Evolutionary conservation across 2,329 filamentous ascomycete genomes (phyloP).

Genomic region (Colletotrichum musicola): DNA sequence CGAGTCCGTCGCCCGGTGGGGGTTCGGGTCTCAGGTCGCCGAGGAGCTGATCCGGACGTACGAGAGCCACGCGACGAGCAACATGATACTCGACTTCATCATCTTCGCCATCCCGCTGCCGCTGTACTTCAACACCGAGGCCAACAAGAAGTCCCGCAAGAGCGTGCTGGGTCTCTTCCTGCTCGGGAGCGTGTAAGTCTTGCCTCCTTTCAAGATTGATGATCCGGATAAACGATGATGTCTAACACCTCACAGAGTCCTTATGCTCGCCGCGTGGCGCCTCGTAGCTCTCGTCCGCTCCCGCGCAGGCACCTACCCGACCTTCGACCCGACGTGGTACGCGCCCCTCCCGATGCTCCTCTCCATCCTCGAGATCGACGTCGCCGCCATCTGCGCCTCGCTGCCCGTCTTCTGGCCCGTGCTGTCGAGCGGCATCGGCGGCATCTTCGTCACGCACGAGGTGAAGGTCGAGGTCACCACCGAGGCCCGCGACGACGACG

Average conservation of each 20-base stretch:
- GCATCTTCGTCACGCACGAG: conserved; percentile 53
- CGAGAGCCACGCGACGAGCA: conserved; percentile 46
- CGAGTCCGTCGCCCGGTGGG: conserved; percentile 40
- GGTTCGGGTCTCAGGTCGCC: conserved; percentile 45
- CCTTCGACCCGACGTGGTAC: conserved; percentile 52
- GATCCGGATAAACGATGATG: neutral
- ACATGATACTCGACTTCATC: conserved; percentile 48
- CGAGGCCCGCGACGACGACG: conserved; percentile 26
- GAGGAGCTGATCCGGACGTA: conserved; percentile 45
- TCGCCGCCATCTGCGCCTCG: conserved; percentile 35
- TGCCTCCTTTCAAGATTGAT: neutral
- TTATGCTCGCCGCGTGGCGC: conserved; percentile 46
- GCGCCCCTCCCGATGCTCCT: conserved; percentile 48
- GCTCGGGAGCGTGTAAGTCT: conserved; percentile 48
- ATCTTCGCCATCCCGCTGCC: conserved; percentile 49
- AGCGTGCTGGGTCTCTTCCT: conserved; percentile 47
- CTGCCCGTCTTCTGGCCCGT: conserved; percentile 40
- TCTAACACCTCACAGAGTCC: neutral
- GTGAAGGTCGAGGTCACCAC: conserved; percentile 43
- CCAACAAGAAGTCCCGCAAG: conserved; percentile 46
- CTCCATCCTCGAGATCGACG: conserved; percentile 49
- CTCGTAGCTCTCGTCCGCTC: conserved; percentile 46
- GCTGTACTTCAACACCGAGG: conserved; percentile 45
- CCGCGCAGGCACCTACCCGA: conserved; percentile 49
- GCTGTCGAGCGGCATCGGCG: conserved; percentile 44